Evolutionary conservation across 106 monocot genomes (phyloP), one percentile per base, ranked within the genome.

Genomic region (Amphibolis antarctica): DNA sequence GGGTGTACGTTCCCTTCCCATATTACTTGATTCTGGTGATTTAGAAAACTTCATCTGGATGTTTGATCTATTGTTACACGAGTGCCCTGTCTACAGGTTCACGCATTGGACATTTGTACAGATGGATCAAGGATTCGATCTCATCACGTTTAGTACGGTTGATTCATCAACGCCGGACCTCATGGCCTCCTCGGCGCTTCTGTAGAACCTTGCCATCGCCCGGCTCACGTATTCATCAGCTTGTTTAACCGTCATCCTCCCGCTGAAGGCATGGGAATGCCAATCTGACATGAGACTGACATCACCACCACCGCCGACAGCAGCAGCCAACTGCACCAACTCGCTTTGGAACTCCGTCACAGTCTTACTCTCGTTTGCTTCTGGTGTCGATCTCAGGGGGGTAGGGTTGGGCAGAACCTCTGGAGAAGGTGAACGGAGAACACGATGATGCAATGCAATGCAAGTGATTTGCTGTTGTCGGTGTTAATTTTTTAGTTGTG

Each of bases 301-400:
- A 28, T 62, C 71, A 60, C 83, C 83, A 9, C 88, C 82, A 27
- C 62, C 77, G 3, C 62, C 77, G 3, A 93, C 55, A 18, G 70
- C 71, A 18, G 76, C 29, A 0, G 85, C 85, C 13, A 85, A 47
- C 68, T 88, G 68, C 6, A 83, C 85, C 21, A 92, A 46, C 60
- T 88, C 92, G 12, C 63, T 66, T 63, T 92, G 88, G 50, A 92
- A 82, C 68, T 92, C 82, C 4, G 88, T 76, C 22, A 88, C 59
- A 59, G 42, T 45, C 15, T 54, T 67, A 10, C 78, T 56, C 70
- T 74, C 78, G 21, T 75, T 77, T 0, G 78, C 67, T 47, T 71
- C 63, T 18, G 36, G 20, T 28, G 9, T 59, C n/a, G 59, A 70
- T 78, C 55, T 71, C 18, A 48, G 74, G 49, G 70, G 64, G 44